Percentiles rank a stretch among this genome's conserved stretches.
phyloP scores from a whole-genome alignment of 2,329 filamentous ascomycete species.

The Bipolaris victoriae region DNA sequence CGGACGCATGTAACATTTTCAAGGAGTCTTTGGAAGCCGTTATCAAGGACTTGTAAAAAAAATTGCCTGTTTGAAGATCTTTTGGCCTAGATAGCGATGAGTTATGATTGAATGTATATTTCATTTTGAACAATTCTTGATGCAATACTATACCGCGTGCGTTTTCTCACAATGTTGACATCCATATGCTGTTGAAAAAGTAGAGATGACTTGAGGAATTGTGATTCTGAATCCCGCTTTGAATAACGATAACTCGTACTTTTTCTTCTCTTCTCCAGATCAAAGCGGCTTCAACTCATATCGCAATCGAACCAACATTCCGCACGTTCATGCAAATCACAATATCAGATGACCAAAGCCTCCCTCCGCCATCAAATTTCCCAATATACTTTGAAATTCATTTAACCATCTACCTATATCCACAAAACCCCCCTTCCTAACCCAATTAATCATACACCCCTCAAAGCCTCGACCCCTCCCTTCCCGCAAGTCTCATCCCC shows the following conservation, averaged over 20 bases:
- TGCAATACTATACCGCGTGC: too few relatives aligned
- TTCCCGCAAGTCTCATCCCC: conserved; percentile 42
- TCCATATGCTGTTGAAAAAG: conserved; percentile 28
- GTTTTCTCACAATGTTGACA: conserved; percentile 23
- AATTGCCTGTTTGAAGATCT: background rate
- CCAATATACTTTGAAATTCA: background rate
- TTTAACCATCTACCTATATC: background rate
- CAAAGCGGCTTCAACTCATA: conserved; percentile 51
- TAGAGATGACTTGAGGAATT: conserved; percentile 48
- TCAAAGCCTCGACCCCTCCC: conserved; percentile 45
- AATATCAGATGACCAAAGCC: conserved; percentile 20
- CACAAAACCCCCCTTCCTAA: background rate
- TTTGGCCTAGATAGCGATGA: background rate
- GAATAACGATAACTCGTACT: conserved; percentile 40
- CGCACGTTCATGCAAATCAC: conserved; percentile 67
- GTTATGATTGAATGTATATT: background rate
- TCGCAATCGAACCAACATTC: conserved; percentile 60
- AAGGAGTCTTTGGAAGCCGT: conserved; percentile 36
- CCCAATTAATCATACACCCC: background rate
- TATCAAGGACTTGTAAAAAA: conserved; percentile 29
- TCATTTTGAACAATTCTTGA: background rate
- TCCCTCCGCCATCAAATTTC: too few relatives aligned
- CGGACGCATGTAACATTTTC: conserved; percentile 33
- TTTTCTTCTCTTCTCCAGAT: conserved; percentile 49
- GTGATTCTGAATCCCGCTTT: conserved; percentile 45